These are phyloP conservation scores for Yarrowia phangngaensis DNA, from an alignment of 805 yeast species.

Conservation along the genomic window DNA sequence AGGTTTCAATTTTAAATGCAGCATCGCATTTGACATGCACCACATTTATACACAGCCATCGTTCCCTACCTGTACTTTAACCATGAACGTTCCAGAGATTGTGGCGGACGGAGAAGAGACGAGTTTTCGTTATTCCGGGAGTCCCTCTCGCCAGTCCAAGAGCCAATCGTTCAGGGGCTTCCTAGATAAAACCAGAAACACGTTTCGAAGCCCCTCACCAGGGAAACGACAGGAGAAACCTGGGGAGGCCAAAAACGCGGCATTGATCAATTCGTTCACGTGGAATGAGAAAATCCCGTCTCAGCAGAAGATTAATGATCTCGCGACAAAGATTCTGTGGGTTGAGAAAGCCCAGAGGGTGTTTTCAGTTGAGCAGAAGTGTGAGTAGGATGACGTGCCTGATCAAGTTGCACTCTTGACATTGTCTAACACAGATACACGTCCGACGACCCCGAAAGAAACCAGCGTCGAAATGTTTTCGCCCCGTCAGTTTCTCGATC, in stretches of 20 bases:
- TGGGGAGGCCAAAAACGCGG: conserved; percentile 5
- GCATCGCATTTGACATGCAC: no score
- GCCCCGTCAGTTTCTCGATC: no score
- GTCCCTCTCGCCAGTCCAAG: neutral
- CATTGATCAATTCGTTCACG: neutral
- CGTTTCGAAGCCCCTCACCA: conserved; percentile 8
- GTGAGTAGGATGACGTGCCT: conserved; percentile 6
- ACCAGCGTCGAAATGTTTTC: no score
- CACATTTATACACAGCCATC: no score
- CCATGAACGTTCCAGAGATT: conserved; percentile 14
- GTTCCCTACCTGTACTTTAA: no score
- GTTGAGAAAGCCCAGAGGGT: conserved; percentile 5
- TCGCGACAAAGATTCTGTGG: conserved; percentile 2
- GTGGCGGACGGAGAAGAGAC: conserved; percentile 6
- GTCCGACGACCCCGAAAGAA: no score
- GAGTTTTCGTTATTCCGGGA: neutral
- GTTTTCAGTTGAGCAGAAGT: conserved; percentile 14
- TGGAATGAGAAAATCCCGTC: conserved; percentile 6
- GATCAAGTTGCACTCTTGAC: no score
- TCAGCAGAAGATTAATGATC: neutral
- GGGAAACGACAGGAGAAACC: conserved; percentile 3
- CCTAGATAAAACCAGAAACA: conserved; percentile 10
- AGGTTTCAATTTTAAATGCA: no score
- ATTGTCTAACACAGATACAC: no score
- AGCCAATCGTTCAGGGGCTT: conserved; percentile 12